A percentile compares a stretch with the other conserved stretches of the same genome.
Conservation (phyloP, 2,329 filamentous ascomycete genomes). For the Botryotinia narcissicola region DNA sequence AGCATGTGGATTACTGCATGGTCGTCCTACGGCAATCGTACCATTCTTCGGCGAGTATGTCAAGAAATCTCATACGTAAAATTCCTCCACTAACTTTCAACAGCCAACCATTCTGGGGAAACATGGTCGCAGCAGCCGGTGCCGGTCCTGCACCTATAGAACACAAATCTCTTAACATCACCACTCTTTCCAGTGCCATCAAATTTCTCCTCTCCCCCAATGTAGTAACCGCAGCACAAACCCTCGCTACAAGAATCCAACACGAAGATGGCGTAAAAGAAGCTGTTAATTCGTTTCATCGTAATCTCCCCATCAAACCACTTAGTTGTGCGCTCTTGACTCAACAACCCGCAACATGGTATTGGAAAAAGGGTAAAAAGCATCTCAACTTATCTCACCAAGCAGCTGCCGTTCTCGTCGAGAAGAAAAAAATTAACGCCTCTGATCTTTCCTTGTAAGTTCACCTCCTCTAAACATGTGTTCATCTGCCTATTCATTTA, state of each 20-base stretch:
- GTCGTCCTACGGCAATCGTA: conserved; percentile 61
- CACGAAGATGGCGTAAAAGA: conserved; percentile 60
- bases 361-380: conserved; percentile 47
- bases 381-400: conserved; percentile 59
- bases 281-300: conserved; percentile 53
- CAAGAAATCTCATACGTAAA: not conserved
- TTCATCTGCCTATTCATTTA: too few relatives aligned
- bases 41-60: conserved; percentile 68
- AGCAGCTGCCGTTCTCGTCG: conserved; percentile 62
- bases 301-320: conserved; percentile 59
- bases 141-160: conserved; percentile 67
- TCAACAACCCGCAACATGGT: conserved; percentile 47
- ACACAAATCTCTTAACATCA: conserved; percentile 63
- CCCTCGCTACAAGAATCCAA: conserved; percentile 60
- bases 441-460: conserved; percentile 29
- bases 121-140: conserved; percentile 61
- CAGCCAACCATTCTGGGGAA: conserved; percentile 70
- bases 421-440: conserved; percentile 42
- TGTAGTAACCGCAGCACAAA: conserved; percentile 54
- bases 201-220: conserved; percentile 62
- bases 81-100: not conserved
- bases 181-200: conserved; percentile 66
- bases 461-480: not conserved
- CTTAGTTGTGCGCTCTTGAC: conserved; percentile 54
- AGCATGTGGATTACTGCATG: conserved; percentile 69